Evolutionary conservation across 257 asterid species (phyloP).

Genomic region (Plantago ovata): DNA sequence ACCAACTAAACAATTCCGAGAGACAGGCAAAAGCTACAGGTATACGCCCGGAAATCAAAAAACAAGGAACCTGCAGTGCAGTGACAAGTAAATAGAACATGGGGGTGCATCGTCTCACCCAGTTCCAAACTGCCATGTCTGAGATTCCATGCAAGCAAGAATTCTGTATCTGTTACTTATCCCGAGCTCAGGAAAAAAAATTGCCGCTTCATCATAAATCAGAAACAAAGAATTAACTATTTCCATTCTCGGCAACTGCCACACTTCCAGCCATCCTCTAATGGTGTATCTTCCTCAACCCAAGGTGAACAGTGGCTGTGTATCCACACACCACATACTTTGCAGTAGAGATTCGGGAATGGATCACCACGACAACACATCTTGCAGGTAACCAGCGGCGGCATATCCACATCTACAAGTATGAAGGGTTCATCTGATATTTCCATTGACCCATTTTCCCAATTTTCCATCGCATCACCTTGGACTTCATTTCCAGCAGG

Average conservation of each 20-base stretch:
- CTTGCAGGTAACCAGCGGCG: conserved; percentile 38
- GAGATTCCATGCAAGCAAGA: no score
- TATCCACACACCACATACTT: conserved; percentile 50
- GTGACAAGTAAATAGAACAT: no score
- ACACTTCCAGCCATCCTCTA: conserved; percentile 62
- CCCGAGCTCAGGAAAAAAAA: not conserved
- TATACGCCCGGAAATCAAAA: not conserved
- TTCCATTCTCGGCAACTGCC: conserved; percentile 73
- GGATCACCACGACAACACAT: conserved; percentile 52
- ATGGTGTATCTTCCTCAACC: conserved; percentile 47
- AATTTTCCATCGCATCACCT: conserved; percentile 23
- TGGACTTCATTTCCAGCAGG: conserved; percentile 30
- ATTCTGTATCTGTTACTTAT: no score
- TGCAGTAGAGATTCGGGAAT: conserved; percentile 57
- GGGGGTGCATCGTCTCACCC: no score
- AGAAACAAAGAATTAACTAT: conserved; percentile 19
- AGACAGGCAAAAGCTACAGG: not conserved
- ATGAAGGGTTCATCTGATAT: conserved; percentile 20
- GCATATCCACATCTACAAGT: conserved; percentile 25
- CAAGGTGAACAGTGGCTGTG: conserved; percentile 77
- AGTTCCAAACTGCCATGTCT: no score
- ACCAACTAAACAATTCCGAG: conserved; percentile 12
- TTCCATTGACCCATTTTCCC: conserved; percentile 29
- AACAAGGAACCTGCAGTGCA: no score
- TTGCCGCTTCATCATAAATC: not conserved